These are phyloP conservation scores for Geotrichum restrictum DNA, from an alignment of 1,139 yeast species.

Conservation along the genomic window DNA sequence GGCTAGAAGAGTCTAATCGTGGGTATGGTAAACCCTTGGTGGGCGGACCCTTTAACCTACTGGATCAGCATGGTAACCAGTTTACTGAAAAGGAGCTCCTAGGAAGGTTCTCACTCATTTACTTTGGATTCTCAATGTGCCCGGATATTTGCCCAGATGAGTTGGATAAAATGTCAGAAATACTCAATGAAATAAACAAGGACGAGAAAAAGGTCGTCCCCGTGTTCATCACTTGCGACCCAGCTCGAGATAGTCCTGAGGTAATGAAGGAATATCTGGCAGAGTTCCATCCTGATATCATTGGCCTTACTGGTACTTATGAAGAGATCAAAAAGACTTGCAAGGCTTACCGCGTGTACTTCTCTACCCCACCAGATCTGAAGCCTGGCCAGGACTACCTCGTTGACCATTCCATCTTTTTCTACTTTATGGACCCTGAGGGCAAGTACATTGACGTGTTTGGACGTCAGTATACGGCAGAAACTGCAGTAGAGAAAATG, in stretches of 20 bases:
- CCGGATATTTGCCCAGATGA: constrained; percentile 99
- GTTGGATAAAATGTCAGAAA: constrained; percentile 79
- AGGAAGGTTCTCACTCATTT: constrained; percentile 74
- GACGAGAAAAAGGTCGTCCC: constrained; percentile 51
- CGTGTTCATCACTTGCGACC: constrained; percentile 91
- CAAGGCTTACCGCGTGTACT: constrained; percentile 85
- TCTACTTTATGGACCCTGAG: constrained; percentile 94
- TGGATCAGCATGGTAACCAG: constrained; percentile 63
- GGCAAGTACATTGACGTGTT: constrained; percentile 91
- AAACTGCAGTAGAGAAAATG: constrained; percentile 75
- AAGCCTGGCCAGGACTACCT: constrained; percentile 94
- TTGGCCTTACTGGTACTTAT: constrained; percentile 89
- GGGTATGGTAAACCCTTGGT: constrained; percentile 89
- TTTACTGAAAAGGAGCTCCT: constrained; percentile 74
- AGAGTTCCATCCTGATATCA: constrained; percentile 83
- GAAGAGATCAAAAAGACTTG: constrained; percentile 79
- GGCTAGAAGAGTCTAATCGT: constrained; percentile 77
- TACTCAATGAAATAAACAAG: constrained; percentile 58
- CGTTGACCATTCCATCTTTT: constrained; percentile 95
- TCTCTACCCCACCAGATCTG: constrained; percentile 89
- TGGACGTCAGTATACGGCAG: constrained; percentile 83
- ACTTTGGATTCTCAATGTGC: constrained; percentile 95
- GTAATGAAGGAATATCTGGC: constrained; percentile 70
- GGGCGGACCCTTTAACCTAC: constrained; percentile 80
- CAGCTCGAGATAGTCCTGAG: constrained; percentile 86